These are phyloP conservation scores for Endothia cerciana DNA, from an alignment of 2,329 filamentous ascomycete genomes.

Conservation along the genomic window DNA sequence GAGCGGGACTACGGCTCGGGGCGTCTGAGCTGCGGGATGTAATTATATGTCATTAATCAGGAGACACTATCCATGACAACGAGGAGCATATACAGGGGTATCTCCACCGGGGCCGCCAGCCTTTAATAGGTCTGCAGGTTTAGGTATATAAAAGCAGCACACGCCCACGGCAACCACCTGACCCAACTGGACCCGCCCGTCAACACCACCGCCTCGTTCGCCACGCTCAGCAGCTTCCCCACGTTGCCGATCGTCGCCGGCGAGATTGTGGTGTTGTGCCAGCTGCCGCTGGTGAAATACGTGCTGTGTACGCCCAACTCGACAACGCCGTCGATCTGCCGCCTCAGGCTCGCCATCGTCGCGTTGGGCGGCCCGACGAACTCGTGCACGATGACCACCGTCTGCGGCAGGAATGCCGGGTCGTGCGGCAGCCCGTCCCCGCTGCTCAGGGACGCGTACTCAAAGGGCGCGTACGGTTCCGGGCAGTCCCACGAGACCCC, in stretches of 20 bases:
- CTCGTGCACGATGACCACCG: slow-evolving; percentile 30
- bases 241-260: slow-evolving; percentile 27
- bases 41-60: background rate
- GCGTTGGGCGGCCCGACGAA: slow-evolving; percentile 29
- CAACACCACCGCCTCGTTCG: slow-evolving; percentile 10
- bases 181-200: background rate
- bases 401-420: slow-evolving; percentile 22
- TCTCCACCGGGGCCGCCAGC: background rate
- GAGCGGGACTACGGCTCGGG: background rate
- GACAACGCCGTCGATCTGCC: slow-evolving; percentile 28
- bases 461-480: slow-evolving; percentile 27
- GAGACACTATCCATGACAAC: background rate
- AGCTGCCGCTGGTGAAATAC: slow-evolving; percentile 32
- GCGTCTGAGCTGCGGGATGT: background rate
- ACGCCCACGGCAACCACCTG: slow-evolving; percentile 7
- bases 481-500: slow-evolving; percentile 25
- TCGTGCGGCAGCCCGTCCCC: slow-evolving; percentile 28
- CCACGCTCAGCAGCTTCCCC: slow-evolving; percentile 17
- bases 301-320: slow-evolving; percentile 29
- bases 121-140: background rate
- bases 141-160: background rate
- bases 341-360: slow-evolving; percentile 21
- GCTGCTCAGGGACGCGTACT: slow-evolving; percentile 5
- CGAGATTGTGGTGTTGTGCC: slow-evolving; percentile 23
- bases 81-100: slow-evolving; percentile 1